Percentiles rank a stretch among this genome's conserved stretches.
Conservation (phyloP, 148 eudicot species). For the Camellia lanceoleosa region DNA sequence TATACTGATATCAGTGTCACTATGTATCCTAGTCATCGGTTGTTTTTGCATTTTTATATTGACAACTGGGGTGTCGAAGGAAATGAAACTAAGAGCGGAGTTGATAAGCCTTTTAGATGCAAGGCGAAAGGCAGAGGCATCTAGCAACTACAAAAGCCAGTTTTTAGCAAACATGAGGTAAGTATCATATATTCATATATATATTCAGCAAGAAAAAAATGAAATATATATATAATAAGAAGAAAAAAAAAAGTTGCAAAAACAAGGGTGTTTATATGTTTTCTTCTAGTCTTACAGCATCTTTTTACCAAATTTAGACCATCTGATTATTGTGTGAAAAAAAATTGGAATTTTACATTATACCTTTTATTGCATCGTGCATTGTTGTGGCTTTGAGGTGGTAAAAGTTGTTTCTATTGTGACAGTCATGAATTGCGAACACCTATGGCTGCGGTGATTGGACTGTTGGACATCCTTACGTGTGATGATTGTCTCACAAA, state of each 20-base stretch:
- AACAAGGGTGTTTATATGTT: too few species aligned
- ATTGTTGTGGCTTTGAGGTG: neutral
- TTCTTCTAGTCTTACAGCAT: neutral
- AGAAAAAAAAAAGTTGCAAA: neutral
- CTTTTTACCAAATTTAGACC: neutral
- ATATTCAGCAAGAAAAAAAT: neutral
- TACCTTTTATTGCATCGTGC: neutral
- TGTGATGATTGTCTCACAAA: constrained; percentile 83
- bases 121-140: constrained; percentile 92
- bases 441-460: constrained; percentile 99
- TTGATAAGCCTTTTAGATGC: constrained; percentile 90
- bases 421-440: constrained; percentile 95
- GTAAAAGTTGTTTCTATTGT: constrained; percentile 3
- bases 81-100: constrained; percentile 94
- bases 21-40: constrained; percentile 77
- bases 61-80: constrained; percentile 97
- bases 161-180: constrained; percentile 97
- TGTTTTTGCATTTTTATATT: constrained; percentile 84
- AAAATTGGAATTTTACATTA: neutral
- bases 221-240: neutral
- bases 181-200: constrained; percentile 12
- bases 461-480: constrained; percentile 86
- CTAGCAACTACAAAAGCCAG: constrained; percentile 97
- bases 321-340: neutral
- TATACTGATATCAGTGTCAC: constrained; percentile 76